Percentiles rank a stretch among this genome's conserved stretches.
Evolutionary conservation across 768 basidiomycete species (phyloP).

Genomic region (Termitomyces sp.): DNA sequence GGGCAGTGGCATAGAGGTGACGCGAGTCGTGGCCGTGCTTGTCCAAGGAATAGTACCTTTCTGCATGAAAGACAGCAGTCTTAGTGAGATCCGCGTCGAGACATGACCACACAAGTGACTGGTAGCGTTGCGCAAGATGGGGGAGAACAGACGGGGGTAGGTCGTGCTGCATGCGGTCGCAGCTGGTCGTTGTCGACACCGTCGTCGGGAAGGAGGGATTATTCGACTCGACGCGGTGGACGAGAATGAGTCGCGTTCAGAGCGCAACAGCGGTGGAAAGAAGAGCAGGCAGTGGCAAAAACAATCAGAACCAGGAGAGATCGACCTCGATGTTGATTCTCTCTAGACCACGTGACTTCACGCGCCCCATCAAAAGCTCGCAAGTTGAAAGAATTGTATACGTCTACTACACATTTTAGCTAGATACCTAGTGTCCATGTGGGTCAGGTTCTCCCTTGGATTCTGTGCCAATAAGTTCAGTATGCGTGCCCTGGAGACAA

Average conservation of each 20-base stretch:
- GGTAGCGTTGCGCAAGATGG: constrained; percentile 63
- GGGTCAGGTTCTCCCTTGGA: constrained; percentile 65
- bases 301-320: constrained; percentile 12
- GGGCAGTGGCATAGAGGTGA: constrained; percentile 77
- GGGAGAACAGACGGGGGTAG: constrained; percentile 42
- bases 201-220: constrained; percentile 1
- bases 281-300: constrained; percentile 10
- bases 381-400: no score
- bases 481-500: neutral
- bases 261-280: neutral
- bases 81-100: constrained; percentile 74
- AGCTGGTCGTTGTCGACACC: constrained; percentile 24
- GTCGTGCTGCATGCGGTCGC: constrained; percentile 51
- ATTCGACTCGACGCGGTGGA: constrained; percentile 7
- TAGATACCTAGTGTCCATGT: constrained; percentile 58
- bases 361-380: constrained; percentile 9
- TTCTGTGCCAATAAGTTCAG: constrained; percentile 37
- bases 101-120: constrained; percentile 74
- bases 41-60: constrained; percentile 73
- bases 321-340: constrained; percentile 16
- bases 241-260: constrained; percentile 8
- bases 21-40: constrained; percentile 71
- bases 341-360: constrained; percentile 17
- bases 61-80: constrained; percentile 87
- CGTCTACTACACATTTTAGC: constrained; percentile 3